Base-by-base conservation (phyloP, 2,329 filamentous ascomycete species). In the Sporothrix protearum region DNA sequence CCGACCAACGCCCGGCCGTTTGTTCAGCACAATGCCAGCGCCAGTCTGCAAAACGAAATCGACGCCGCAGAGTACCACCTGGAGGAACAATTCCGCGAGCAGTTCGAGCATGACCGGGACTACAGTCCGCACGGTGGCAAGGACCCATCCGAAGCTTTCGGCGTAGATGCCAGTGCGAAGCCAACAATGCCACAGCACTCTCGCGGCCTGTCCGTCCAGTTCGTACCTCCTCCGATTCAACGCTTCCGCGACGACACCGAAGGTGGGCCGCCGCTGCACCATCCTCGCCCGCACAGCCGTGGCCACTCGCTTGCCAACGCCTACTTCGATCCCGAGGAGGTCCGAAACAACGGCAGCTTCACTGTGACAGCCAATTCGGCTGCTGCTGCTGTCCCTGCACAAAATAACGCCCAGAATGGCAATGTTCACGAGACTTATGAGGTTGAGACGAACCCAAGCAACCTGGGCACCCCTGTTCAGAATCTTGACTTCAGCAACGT, bases 11-110 rank as follows among this genome's bases (percentile, higher is more conserved):
- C 25, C 3, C 70, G 30, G 51, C 57, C 70, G 0, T 82, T 82
- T 61, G 81, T 85, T 69, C 80, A 82, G 63, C 91, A 94, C 76
- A 94, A 94, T 75, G 85, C 92, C 53, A 94, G 91, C 76, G 87
- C 90, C 74, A 92, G 89, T 61, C 85, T 97, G 30, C 93, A 97
- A 78, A 91, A 90, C 73, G 93, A 96, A 75, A 91, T 96, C 71
- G 91, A 96, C 67, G 92, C 94, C 77, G 91, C 92, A 4, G 92
- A 97, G 76, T 95, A 96, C 77, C 92, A 95, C 76, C 81, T 96
- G 73, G 92, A 94, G 78, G 89, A 94, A 78, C 89, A 92, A 73
- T 89, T 94, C 73, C 89, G 92, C 68, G 89, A 91, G 70, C 91
- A 95, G 77, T 84, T 95, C 66, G 91, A 94, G 73, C 91, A 94